phyloP scores from a whole-genome alignment of 2,329 filamentous ascomycete species.

The Cercospora sp. region DNA sequence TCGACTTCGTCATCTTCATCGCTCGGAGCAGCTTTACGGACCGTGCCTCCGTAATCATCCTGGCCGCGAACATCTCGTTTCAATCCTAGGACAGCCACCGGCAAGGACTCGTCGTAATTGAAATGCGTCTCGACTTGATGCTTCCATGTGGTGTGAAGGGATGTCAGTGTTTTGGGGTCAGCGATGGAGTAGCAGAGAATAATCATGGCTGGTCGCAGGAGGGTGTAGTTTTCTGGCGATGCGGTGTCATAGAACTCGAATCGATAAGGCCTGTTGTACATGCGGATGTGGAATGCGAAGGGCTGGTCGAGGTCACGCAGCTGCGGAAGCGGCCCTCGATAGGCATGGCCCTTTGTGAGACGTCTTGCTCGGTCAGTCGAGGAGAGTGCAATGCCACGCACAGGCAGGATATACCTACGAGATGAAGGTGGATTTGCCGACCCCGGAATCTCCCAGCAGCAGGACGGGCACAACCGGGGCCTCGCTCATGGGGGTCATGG shows the following conservation, averaged over 20 bases:
- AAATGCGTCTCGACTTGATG: constrained; percentile 52
- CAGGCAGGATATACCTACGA: constrained; percentile 50
- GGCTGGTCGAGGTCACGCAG: constrained; percentile 60
- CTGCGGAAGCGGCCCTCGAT: constrained; percentile 39
- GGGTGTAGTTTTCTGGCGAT: constrained; percentile 58
- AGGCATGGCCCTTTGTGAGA: constrained; percentile 37
- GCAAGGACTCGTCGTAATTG: constrained; percentile 53
- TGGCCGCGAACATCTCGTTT: constrained; percentile 58
- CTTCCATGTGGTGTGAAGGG: constrained; percentile 49
- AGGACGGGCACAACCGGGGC: constrained; percentile 52
- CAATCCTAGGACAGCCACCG: constrained; percentile 60
- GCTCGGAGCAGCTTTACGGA: constrained; percentile 23
- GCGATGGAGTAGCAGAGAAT: constrained; percentile 61
- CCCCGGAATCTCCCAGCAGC: constrained; percentile 59
- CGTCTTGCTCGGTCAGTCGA: constrained; percentile 27
- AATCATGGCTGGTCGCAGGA: constrained; percentile 55
- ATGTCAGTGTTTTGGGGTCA: constrained; percentile 52
- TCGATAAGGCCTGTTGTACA: constrained; percentile 57
- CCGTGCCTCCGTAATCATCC: constrained; percentile 40
- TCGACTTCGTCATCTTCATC: constrained; percentile 29
- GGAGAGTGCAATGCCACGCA: background rate
- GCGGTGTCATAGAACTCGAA: constrained; percentile 60
- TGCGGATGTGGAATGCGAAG: constrained; percentile 58
- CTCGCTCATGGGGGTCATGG: constrained; percentile 20
- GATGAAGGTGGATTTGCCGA: constrained; percentile 64